phyloP scores from a whole-genome alignment of 331 rosid species.

The Rhamnella rubrinervis region DNA sequence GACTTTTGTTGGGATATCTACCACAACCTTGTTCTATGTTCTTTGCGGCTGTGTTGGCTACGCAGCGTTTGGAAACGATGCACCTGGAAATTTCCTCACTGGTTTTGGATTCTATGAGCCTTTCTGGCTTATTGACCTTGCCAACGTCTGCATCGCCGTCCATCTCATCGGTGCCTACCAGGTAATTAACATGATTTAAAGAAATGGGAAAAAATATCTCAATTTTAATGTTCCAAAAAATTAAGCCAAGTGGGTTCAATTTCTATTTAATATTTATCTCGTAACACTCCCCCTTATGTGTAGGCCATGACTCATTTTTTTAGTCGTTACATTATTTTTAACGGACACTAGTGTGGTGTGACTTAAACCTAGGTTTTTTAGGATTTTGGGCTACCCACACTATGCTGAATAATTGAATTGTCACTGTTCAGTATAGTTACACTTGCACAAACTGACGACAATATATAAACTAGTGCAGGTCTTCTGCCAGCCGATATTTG shows the following conservation, averaged over 20 bases:
- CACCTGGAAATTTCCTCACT: conserved; percentile 97
- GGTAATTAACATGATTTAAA: conserved; percentile 32
- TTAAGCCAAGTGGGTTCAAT: too few relatives aligned
- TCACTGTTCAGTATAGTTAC: too few relatives aligned
- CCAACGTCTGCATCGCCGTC: conserved; percentile 81
- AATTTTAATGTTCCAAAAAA: neutral
- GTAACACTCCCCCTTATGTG: too few relatives aligned
- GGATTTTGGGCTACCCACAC: too few relatives aligned
- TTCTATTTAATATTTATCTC: too few relatives aligned
- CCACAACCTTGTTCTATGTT: conserved; percentile 77
- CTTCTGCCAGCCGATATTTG: conserved; percentile 81
- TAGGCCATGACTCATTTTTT: too few relatives aligned
- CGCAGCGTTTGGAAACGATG: conserved; percentile 90
- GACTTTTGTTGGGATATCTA: conserved; percentile 63
- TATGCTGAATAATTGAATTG: too few relatives aligned
- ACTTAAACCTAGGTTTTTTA: too few relatives aligned
- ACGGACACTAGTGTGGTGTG: too few relatives aligned
- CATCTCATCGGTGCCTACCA: conserved; percentile 91
- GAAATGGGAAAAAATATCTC: too few relatives aligned
- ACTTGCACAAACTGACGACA: too few relatives aligned
- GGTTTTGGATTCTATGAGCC: conserved; percentile 99
- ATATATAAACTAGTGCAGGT: conserved; percentile 43
- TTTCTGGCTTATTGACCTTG: conserved; percentile 91
- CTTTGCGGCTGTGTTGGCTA: conserved; percentile 86
- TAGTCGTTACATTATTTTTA: too few relatives aligned